phyloP scores from a whole-genome alignment of 2,329 filamentous ascomycete genomes.

The Hymenotorrendiella dingleyae region DNA sequence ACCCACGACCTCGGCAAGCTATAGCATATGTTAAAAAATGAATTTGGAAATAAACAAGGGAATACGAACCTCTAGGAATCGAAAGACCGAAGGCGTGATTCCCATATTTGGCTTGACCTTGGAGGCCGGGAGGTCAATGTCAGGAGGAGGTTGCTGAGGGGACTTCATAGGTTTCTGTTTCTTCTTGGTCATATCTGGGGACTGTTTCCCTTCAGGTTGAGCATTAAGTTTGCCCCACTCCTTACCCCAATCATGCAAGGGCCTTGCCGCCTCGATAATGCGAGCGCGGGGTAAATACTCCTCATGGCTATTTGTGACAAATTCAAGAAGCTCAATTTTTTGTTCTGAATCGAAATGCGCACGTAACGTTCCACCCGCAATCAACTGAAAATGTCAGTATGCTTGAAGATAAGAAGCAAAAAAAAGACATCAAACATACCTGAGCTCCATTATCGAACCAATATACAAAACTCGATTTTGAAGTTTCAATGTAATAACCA shows the following conservation, averaged over 20 bases:
- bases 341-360: slow-evolving; percentile 74
- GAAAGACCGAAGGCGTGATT: slow-evolving; percentile 54
- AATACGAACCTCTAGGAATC: slow-evolving; percentile 54
- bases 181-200: slow-evolving; percentile 64
- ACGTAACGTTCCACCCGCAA: slow-evolving; percentile 69
- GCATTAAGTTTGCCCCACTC: slow-evolving; percentile 57
- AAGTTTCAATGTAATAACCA: slow-evolving; percentile 69
- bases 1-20: slow-evolving; percentile 61
- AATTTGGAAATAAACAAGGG: not conserved
- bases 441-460: slow-evolving; percentile 82
- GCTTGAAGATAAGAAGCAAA: not conserved
- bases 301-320: slow-evolving; percentile 68
- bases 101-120: slow-evolving; percentile 51
- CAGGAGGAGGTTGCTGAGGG: slow-evolving; percentile 51
- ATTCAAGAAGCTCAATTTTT: slow-evolving; percentile 80
- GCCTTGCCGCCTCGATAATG: slow-evolving; percentile 55
- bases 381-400: slow-evolving; percentile 48
- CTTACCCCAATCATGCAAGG: slow-evolving; percentile 58
- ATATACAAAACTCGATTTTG: slow-evolving; percentile 75
- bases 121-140: slow-evolving; percentile 55
- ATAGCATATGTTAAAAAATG: slow-evolving; percentile 25
- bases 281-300: slow-evolving; percentile 74
- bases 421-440: slow-evolving; percentile 44
- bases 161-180: slow-evolving; percentile 55
- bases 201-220: slow-evolving; percentile 47